A percentile compares a stretch with the other conserved stretches of the same genome.
Conservation (phyloP, 164 flowering plant genomes). For the Brasenia schreberi region DNA sequence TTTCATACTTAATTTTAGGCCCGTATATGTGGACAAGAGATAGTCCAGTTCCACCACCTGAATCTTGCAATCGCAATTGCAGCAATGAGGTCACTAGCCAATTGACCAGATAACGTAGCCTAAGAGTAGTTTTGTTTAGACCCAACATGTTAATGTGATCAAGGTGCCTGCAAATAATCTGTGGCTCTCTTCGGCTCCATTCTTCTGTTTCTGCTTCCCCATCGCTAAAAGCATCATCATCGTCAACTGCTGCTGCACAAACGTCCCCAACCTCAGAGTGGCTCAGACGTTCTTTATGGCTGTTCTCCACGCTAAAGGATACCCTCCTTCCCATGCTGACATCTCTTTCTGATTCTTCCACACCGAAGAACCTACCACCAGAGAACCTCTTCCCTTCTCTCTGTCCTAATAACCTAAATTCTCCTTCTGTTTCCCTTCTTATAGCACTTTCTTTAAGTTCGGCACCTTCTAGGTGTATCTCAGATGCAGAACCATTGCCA, state of each 20-base stretch:
- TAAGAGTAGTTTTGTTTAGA: constrained; percentile 41
- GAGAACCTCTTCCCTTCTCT: constrained; percentile 46
- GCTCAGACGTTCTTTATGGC: constrained; percentile 27
- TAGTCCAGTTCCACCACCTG: constrained; percentile 18
- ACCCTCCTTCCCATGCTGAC: constrained; percentile 70
- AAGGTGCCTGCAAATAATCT: constrained; percentile 42
- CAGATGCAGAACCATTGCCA: constrained; percentile 21
- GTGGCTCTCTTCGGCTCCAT: constrained; percentile 41
- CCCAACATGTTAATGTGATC: constrained; percentile 73
- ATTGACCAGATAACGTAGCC: constrained; percentile 54
- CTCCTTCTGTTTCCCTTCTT: constrained; percentile 96
- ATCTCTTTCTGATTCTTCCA: constrained; percentile 26
- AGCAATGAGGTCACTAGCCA: constrained; percentile 72
- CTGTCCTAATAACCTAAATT: constrained; percentile 72
- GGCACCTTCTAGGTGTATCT: constrained; percentile 24
- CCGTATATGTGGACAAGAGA: constrained; percentile 68
- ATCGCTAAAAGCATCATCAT: constrained; percentile 21
- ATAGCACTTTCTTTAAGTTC: constrained; percentile 49
- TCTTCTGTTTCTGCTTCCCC: no score
- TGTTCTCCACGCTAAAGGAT: constrained; percentile 69
- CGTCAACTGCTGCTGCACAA: constrained; percentile 43
- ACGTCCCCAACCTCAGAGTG: constrained; percentile 47
- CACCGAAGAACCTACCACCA: constrained; percentile 61
- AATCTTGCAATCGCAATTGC: constrained; percentile 38
- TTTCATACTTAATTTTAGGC: constrained; percentile 51